Percentiles rank a stretch among this genome's conserved stretches.
Evolutionary conservation across 306 rosid species (phyloP).

Genomic region (peach (Prunus persica)): DNA sequence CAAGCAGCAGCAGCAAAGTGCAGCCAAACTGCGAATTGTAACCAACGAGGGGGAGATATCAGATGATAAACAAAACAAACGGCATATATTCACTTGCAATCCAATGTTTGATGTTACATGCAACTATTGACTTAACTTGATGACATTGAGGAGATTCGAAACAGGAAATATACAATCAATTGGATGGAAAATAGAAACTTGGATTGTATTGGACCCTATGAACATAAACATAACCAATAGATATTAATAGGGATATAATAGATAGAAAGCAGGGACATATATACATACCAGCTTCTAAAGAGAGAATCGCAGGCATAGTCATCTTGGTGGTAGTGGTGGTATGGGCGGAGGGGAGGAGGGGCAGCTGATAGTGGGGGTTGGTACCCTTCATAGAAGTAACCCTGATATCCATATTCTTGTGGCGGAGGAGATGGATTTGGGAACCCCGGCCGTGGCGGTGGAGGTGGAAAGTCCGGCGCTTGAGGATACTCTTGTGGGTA

Average conservation of each 20-base stretch:
- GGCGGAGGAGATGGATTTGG: slow-evolving; percentile 1
- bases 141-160: no score
- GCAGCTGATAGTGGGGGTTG: slow-evolving; percentile 22
- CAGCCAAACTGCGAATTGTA: slow-evolving; percentile 28
- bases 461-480: slow-evolving; percentile 4
- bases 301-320: slow-evolving; percentile 18
- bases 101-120: no score
- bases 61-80: not conserved
- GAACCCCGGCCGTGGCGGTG: slow-evolving; percentile 2
- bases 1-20: slow-evolving; percentile 44
- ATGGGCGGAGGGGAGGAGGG: not conserved
- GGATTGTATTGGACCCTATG: not conserved
- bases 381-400: slow-evolving; percentile 26
- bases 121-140: no score
- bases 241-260: not conserved
- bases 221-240: not conserved
- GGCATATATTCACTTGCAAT: no score
- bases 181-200: not conserved
- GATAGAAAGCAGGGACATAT: not conserved
- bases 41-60: not conserved
- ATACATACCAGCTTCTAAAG: slow-evolving; percentile 26
- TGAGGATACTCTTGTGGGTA: slow-evolving; percentile 7
- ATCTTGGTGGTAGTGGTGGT: slow-evolving; percentile 14
- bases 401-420: slow-evolving; percentile 18
- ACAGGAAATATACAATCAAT: not conserved